Conservation (phyloP, 225 moss, liverwort and hornwort species). For the Anthoceros angustus region DNA sequence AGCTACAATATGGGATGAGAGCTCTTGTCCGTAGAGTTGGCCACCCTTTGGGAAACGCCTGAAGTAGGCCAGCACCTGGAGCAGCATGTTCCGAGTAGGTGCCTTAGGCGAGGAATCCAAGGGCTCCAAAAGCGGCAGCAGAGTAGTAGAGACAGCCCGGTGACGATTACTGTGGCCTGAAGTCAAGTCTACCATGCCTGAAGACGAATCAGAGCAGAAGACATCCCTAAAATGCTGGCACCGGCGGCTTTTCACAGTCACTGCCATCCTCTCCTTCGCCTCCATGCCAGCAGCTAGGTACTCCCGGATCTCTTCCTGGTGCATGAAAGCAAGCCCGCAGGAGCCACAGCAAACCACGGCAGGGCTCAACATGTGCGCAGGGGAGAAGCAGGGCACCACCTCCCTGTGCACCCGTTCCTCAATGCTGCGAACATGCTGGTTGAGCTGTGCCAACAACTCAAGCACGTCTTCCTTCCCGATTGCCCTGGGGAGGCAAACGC, state of each 20-base stretch:
- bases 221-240: neutral
- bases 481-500: neutral
- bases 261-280: neutral
- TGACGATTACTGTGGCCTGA: neutral
- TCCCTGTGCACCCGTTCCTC: constrained; percentile 1
- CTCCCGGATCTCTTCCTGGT: neutral
- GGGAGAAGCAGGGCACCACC: neutral
- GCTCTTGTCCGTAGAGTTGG: neutral
- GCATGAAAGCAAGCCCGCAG: neutral
- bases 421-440: neutral
- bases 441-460: neutral
- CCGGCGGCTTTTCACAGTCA: neutral
- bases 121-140: neutral
- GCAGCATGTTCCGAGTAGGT: neutral
- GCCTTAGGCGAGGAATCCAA: neutral
- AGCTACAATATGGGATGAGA: neutral
- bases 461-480: neutral
- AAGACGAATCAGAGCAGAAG: neutral
- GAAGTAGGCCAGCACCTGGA: neutral
- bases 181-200: neutral
- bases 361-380: neutral
- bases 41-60: constrained; percentile 1
- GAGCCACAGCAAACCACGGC: neutral
- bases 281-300: neutral
- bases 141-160: neutral